Percentiles rank a stretch among this genome's conserved stretches.
Evolutionary conservation across 2,329 filamentous ascomycete species (phyloP).

Genomic region (Xylaria sp.): DNA sequence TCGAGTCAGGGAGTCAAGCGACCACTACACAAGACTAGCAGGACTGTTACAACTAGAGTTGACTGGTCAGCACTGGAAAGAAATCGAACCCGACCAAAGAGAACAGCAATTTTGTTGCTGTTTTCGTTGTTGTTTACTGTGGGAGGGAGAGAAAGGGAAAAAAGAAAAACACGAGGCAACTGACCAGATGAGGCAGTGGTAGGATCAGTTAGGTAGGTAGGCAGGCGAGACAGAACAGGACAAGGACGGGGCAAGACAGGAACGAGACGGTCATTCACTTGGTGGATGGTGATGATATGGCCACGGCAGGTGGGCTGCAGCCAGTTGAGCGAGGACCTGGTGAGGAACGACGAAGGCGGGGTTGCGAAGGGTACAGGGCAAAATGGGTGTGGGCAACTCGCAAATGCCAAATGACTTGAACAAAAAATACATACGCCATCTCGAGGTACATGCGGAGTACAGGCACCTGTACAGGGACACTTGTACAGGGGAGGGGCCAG

Average conservation of each 20-base stretch:
- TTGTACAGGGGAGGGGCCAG: too few species aligned
- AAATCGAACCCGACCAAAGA: slow-evolving; percentile 17
- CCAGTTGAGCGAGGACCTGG: slow-evolving; percentile 15
- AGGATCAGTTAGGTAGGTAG: slow-evolving; percentile 10
- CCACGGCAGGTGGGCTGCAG: slow-evolving; percentile 15
- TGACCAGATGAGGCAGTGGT: slow-evolving; percentile 12
- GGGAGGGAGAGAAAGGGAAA: not conserved
- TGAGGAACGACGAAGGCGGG: slow-evolving; percentile 28
- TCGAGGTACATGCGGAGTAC: not conserved
- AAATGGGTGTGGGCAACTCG: slow-evolving; percentile 22
- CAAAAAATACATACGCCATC: slow-evolving; percentile 10
- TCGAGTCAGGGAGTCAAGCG: slow-evolving; percentile 19
- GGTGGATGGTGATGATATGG: slow-evolving; percentile 14
- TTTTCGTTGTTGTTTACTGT: not conserved
- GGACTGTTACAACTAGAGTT: slow-evolving; percentile 7
- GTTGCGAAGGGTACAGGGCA: slow-evolving; percentile 29
- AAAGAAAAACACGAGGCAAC: slow-evolving; percentile 4
- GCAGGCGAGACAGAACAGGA: not conserved
- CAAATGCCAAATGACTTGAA: slow-evolving; percentile 24
- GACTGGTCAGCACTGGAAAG: slow-evolving; percentile 17
- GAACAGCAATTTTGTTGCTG: not conserved
- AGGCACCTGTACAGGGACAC: too few species aligned
- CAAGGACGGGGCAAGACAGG: not conserved
- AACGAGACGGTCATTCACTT: slow-evolving; percentile 4
- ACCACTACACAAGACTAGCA: slow-evolving; percentile 21